A percentile compares a stretch with the other conserved stretches of the same genome.
Evolutionary conservation across 78 protist species (phyloP).

Genomic region (Speleostelium caveatum): DNA sequence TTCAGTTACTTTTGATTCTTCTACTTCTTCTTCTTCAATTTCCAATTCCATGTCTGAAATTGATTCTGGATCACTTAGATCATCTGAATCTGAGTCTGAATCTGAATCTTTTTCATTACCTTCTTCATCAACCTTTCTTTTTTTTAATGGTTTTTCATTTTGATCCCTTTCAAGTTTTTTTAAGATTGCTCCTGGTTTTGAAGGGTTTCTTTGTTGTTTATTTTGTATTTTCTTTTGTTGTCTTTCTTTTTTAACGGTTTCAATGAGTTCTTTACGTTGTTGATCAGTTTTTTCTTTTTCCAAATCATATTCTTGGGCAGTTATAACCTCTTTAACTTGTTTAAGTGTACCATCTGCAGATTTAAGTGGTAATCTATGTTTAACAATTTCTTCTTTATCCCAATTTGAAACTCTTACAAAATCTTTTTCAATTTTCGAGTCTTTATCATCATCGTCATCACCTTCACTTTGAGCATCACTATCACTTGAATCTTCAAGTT

Average conservation of each 20-base stretch:
- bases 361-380: constrained; percentile 47
- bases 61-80: constrained; percentile 9
- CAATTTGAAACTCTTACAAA: not conserved
- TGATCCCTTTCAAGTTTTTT: constrained; percentile 8
- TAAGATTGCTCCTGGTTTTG: not conserved
- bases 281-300: constrained; percentile 13
- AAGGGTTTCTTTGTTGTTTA: not conserved
- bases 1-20: no score
- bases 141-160: constrained; percentile 1
- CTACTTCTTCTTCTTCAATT: not conserved
- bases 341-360: constrained; percentile 55
- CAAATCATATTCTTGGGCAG: constrained; percentile 18
- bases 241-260: constrained; percentile 37
- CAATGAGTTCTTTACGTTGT: not conserved
- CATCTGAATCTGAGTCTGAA: not conserved
- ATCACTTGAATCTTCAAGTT: not conserved
- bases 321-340: constrained; percentile 9
- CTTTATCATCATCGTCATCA: constrained; percentile 10
- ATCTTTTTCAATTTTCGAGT: not conserved
- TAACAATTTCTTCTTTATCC: constrained; percentile 36
- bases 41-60: not conserved
- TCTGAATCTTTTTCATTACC: constrained; percentile 22
- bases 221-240: not conserved
- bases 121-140: constrained; percentile 5
- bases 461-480: constrained; percentile 10